Evolutionary conservation across 1,284 basidiomycete species (phyloP), one percentile per base, ranked within the genome.

Genomic region (Ceratobasidium sp.): DNA sequence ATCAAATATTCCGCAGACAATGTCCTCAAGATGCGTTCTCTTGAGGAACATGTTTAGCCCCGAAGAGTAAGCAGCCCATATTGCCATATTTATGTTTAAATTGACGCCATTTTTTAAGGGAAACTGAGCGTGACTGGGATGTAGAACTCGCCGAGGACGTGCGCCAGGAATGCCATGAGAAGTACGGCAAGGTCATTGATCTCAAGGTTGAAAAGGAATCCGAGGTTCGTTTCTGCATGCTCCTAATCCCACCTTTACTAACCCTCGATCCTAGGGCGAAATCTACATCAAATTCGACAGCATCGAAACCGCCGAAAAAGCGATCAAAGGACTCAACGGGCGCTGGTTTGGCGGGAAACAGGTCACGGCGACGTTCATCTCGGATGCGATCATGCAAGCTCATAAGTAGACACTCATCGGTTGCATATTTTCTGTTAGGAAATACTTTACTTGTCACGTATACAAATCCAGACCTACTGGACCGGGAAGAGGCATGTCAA

Each of bases 11-110:
- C 86, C 91, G 56, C 87, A 90, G 78, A 83, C 87, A 0, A 91
- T 92, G 87, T 88, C 92, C 74, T 95, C 94, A 9, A 87, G 87
- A 62, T 96, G 89, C 63, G 87, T 97, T 42, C 82, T 98, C 44
- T 82, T 99, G 76, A 93, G 90, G 81, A 95, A 99, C 78, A 98
- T 98, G 94, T 99, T 99, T 80, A 86, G 95, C 79, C 94, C 96
- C 11, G 95, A 94, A 82, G 93, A 98, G 92, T 95, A 79, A 58
- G 90, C 82, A 23, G 5, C 40, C 3, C 54, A 61, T 25, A 7
- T 9, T 58, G 2, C 2, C 11, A 25, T 54, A n/a, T 62, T 12
- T 3, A 23, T 25, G 33, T 1, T 1, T 16, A 48, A 14, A 48
- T 64, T 70, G 36, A 38, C 36, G 53, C 7, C 3, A 5, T 16